Base-by-base conservation (phyloP, 805 yeast species). In the Peterozyma xylosa region DNA sequence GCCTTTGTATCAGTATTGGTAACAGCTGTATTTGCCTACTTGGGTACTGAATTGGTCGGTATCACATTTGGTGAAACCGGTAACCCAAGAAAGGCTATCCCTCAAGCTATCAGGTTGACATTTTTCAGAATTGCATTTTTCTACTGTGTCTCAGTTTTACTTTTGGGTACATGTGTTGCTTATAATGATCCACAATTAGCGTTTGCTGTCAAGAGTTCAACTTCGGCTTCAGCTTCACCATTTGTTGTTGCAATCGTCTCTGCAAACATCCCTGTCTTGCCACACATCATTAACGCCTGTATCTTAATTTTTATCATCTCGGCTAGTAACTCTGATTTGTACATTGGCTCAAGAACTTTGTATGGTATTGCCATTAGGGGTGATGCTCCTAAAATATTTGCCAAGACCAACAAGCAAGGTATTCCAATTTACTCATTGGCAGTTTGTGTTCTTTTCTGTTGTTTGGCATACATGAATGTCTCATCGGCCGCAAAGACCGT, bases 301-400 rank as follows among this genome's bases (percentile, higher is more conserved):
- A 82, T 88, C 51, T 63, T 88, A 56, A 63, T 85, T 35, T 83
- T 86, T 50, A 89, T 86, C 46, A 75, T 86, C 58, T 83, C 91
- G 10, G 95, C 95, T 38, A 81, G 86, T 10, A 86, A 85, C 65
- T 82, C 89, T 2, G 89, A 82, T 62, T 68, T 86, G 55, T 84
- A 83, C 63, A 80, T 81, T 58, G 85, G 86, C 29, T 78, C 93
- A 16, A 74, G 96, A 71, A 78, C 85, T 10, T 64, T 82, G 15
- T 85, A 82, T 56, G 84, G 86, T 33, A 66, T 86, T 50, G 75
- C 93, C 1, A 73, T 77, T 42, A 83, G 82, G 52, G 86, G 87
- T 7, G 79, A 78, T 56, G 89, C 91, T 10, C 93, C 93, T 50
- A 68, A 64, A 50, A 56, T 83, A 55, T 78, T 85, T 58, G 68